Conservation (phyloP, 768 basidiomycete genomes). For the Gloeostereum incarnatum region DNA sequence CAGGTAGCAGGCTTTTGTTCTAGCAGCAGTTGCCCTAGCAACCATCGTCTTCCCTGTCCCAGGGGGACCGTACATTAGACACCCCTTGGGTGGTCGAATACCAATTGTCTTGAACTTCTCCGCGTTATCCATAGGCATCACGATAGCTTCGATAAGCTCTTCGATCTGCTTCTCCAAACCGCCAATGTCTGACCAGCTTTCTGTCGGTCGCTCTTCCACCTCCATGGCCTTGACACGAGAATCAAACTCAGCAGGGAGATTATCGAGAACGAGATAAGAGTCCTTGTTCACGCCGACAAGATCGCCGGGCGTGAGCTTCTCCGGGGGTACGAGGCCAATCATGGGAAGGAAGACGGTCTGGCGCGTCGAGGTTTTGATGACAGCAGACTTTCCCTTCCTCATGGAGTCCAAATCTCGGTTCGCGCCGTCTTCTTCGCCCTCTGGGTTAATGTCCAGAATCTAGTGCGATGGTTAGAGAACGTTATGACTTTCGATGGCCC, state of each 20-base stretch:
- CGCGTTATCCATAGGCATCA: slow-evolving; percentile 96
- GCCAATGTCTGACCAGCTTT: slow-evolving; percentile 95
- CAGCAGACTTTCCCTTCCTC: slow-evolving; percentile 96
- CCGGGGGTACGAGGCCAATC: slow-evolving; percentile 93
- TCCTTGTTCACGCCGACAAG: slow-evolving; percentile 99
- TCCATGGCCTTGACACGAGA: slow-evolving; percentile 99
- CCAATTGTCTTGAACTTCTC: slow-evolving; percentile 99
- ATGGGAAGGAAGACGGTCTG: slow-evolving; percentile 98
- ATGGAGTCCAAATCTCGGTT: slow-evolving; percentile 92
- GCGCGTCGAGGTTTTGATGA: slow-evolving; percentile 97
- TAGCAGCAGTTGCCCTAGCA: slow-evolving; percentile 95
- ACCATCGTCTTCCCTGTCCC: slow-evolving; percentile 98
- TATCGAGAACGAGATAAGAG: slow-evolving; percentile 94
- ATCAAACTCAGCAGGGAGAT: slow-evolving; percentile 93
- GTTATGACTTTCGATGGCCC: neutral
- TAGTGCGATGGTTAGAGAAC: slow-evolving; percentile 19
- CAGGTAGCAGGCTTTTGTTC: slow-evolving; percentile 96
- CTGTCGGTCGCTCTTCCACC: slow-evolving; percentile 96
- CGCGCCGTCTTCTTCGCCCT: slow-evolving; percentile 91
- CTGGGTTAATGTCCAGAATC: slow-evolving; percentile 93
- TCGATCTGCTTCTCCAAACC: slow-evolving; percentile 99
- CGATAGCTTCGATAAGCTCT: slow-evolving; percentile 96
- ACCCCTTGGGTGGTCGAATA: slow-evolving; percentile 96
- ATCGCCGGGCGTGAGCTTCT: slow-evolving; percentile 83
- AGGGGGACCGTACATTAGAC: slow-evolving; percentile 97